Conservation (phyloP, 2,329 filamentous ascomycete genomes). For the Torrubiella hemipterigena region DNA sequence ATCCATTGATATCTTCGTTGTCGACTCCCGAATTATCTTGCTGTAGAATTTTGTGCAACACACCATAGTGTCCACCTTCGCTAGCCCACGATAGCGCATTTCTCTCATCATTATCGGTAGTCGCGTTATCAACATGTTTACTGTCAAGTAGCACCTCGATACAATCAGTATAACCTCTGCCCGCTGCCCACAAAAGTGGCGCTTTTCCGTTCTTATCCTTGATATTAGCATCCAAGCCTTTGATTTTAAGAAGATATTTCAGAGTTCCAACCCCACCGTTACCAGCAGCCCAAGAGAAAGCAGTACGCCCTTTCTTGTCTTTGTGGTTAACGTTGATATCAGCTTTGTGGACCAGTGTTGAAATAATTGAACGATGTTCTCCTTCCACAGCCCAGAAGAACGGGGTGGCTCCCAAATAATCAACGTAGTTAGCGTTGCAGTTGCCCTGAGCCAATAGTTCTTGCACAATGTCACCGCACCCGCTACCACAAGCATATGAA, state of each 20-base stretch:
- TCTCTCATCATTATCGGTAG: slow-evolving; percentile 16
- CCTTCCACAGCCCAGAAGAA: slow-evolving; percentile 18
- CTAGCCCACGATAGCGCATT: slow-evolving; percentile 20
- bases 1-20: slow-evolving; percentile 17
- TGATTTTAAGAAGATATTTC: slow-evolving; percentile 12
- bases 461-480: slow-evolving; percentile 17
- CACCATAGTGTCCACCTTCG: slow-evolving; percentile 11
- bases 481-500: slow-evolving; percentile 19
- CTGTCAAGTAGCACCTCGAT: slow-evolving; percentile 14
- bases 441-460: slow-evolving; percentile 10
- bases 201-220: slow-evolving; percentile 16
- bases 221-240: slow-evolving; percentile 14
- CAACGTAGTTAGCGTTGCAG: slow-evolving; percentile 12
- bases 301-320: slow-evolving; percentile 17
- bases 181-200: slow-evolving; percentile 18
- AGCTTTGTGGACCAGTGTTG: slow-evolving; percentile 11
- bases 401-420: slow-evolving; percentile 16
- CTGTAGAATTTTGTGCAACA: slow-evolving; percentile 16
- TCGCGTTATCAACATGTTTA: slow-evolving; percentile 12
- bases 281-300: slow-evolving; percentile 21
- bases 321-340: slow-evolving; percentile 16
- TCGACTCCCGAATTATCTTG: slow-evolving; percentile 16
- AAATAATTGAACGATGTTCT: slow-evolving; percentile 13
- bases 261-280: slow-evolving; percentile 14
- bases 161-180: slow-evolving; percentile 13